Conservation (phyloP, 441 rosid genomes). For the Biscutella auriculata region DNA sequence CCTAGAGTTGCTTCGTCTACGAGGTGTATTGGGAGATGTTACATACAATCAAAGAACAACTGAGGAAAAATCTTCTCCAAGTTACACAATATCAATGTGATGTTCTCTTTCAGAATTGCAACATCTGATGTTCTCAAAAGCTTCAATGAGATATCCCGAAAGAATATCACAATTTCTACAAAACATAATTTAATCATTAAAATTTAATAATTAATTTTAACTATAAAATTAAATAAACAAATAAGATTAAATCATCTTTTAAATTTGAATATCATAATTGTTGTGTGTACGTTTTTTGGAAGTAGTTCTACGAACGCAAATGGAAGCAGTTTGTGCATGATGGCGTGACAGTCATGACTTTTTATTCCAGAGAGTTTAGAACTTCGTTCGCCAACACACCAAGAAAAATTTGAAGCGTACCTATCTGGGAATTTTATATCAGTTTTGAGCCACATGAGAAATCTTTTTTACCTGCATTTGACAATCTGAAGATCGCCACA, state of each 20-base stretch:
- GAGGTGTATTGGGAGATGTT: background rate
- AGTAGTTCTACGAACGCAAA: background rate
- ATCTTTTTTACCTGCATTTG: background rate
- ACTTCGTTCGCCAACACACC: background rate
- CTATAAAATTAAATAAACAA: too few species aligned
- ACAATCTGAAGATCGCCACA: background rate
- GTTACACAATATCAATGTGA: background rate
- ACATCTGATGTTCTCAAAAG: too few species aligned
- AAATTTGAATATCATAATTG: too few species aligned
- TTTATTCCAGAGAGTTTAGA: background rate
- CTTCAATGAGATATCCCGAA: too few species aligned
- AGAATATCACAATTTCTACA: too few species aligned
- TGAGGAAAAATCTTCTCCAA: background rate
- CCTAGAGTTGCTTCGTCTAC: too few species aligned
- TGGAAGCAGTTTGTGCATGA: background rate
- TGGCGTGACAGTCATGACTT: background rate
- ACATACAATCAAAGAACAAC: background rate
- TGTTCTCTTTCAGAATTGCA: background rate
- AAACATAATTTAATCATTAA: too few species aligned
- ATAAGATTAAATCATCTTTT: too few species aligned
- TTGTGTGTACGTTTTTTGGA: background rate
- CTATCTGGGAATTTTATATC: background rate
- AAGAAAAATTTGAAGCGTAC: background rate
- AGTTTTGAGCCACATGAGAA: background rate
- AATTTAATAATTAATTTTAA: too few species aligned